These are phyloP conservation scores for Colletotrichum somersetense DNA, from an alignment of 2,329 filamentous ascomycete genomes.

Conservation along the genomic window DNA sequence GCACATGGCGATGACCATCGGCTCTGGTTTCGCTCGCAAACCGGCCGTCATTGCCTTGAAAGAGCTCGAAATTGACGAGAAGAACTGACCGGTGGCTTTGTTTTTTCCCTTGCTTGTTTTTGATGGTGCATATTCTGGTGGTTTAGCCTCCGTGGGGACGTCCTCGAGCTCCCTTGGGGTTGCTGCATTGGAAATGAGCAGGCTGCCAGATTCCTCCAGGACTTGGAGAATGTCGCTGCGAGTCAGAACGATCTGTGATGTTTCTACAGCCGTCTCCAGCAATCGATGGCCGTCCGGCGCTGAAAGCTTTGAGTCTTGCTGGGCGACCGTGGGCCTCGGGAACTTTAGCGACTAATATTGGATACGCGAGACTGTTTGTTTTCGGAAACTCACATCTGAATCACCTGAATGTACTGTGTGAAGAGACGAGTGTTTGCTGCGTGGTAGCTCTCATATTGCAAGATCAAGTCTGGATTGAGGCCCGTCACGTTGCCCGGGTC, in stretches of 20 bases:
- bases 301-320: slow-evolving; percentile 29
- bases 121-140: slow-evolving; percentile 3
- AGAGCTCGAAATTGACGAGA: slow-evolving; percentile 50
- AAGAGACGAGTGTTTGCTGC: slow-evolving; percentile 47
- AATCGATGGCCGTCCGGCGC: slow-evolving; percentile 28
- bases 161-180: neutral
- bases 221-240: slow-evolving; percentile 18
- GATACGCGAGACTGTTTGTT: neutral
- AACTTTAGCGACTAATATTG: neutral
- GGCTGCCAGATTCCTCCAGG: slow-evolving; percentile 5
- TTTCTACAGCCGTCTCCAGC: slow-evolving; percentile 33
- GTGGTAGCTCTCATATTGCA: slow-evolving; percentile 45
- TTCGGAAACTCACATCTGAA: slow-evolving; percentile 30
- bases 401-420: slow-evolving; percentile 13
- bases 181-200: neutral
- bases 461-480: slow-evolving; percentile 47
- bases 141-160: neutral
- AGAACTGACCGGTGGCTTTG: slow-evolving; percentile 36
- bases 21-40: slow-evolving; percentile 52
- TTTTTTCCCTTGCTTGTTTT: slow-evolving; percentile 35
- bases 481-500: slow-evolving; percentile 44
- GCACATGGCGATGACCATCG: slow-evolving; percentile 53
- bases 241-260: slow-evolving; percentile 29
- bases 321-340: slow-evolving; percentile 25
- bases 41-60: slow-evolving; percentile 53